These are phyloP conservation scores for Flaveria trinervia DNA, from an alignment of 129 eudicot species.

Conservation along the genomic window DNA sequence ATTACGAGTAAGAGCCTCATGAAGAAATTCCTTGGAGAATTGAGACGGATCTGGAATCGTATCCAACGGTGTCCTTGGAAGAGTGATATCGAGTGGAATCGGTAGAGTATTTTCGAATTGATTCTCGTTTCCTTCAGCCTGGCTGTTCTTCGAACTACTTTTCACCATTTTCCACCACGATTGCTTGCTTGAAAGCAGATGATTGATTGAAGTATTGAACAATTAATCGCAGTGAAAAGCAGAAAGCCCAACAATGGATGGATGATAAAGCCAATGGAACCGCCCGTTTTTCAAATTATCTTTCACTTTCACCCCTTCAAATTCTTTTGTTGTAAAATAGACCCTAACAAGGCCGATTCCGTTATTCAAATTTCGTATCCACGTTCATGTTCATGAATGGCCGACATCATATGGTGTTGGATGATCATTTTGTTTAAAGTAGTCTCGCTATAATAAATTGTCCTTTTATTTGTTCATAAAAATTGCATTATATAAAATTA, in stretches of 20 bases:
- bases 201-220: slow-evolving; percentile 10
- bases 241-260: slow-evolving; percentile 26
- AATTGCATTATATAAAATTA: no score
- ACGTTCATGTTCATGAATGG: neutral
- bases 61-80: slow-evolving; percentile 54
- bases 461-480: no score
- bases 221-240: slow-evolving; percentile 18
- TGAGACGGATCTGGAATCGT: slow-evolving; percentile 74
- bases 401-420: slow-evolving; percentile 8
- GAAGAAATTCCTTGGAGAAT: slow-evolving; percentile 34
- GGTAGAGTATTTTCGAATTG: slow-evolving; percentile 28
- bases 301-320: slow-evolving; percentile 19
- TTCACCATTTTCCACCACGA: slow-evolving; percentile 33
- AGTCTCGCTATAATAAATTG: no score
- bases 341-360: neutral
- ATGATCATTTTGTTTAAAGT: slow-evolving; percentile 6
- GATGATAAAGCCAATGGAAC: slow-evolving; percentile 20
- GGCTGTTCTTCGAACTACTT: slow-evolving; percentile 23
- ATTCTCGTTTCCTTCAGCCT: slow-evolving; percentile 42
- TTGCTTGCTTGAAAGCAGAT: slow-evolving; percentile 6
- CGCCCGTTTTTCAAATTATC: slow-evolving; percentile 35
- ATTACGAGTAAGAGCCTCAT: slow-evolving; percentile 17
- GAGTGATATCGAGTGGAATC: slow-evolving; percentile 23
- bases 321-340: neutral
- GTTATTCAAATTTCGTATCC: slow-evolving; percentile 16